phyloP scores from a whole-genome alignment of 371 early-diverging fungal species.

The Mortierella sp. region DNA sequence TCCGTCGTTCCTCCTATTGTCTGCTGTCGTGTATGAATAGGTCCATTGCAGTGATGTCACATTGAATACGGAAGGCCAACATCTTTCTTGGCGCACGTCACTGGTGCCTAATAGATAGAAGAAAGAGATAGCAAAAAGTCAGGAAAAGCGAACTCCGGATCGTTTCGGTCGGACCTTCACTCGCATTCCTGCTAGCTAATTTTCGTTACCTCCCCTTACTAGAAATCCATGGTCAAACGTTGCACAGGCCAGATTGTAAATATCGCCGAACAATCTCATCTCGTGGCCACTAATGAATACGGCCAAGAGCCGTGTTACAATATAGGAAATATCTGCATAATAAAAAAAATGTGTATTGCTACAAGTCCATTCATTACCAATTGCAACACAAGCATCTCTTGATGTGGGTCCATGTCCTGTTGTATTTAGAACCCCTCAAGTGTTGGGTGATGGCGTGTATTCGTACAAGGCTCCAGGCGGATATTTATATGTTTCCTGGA shows the following conservation, averaged over 20 bases:
- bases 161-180: not conserved
- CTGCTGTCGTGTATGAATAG: constrained; percentile 9
- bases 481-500: too few relatives aligned
- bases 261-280: too few relatives aligned
- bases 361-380: constrained; percentile 12
- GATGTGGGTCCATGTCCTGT: constrained; percentile 21
- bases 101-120: constrained; percentile 12
- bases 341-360: not conserved
- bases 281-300: too few relatives aligned
- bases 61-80: constrained; percentile 22
- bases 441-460: constrained; percentile 19
- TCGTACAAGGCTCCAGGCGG: constrained; percentile 19
- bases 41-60: constrained; percentile 20
- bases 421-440: constrained; percentile 18
- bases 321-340: too few relatives aligned
- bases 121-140: not conserved
- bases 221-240: constrained; percentile 35
- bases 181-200: not conserved
- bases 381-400: constrained; percentile 37
- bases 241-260: constrained; percentile 30
- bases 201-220: constrained; percentile 30
- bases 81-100: too few relatives aligned
- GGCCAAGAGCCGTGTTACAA: not conserved
- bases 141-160: not conserved
- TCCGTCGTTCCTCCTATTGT: not conserved